These are phyloP conservation scores for Glonium stellatum DNA, from an alignment of 495 filamentous ascomycete genomes.

Conservation along the genomic window DNA sequence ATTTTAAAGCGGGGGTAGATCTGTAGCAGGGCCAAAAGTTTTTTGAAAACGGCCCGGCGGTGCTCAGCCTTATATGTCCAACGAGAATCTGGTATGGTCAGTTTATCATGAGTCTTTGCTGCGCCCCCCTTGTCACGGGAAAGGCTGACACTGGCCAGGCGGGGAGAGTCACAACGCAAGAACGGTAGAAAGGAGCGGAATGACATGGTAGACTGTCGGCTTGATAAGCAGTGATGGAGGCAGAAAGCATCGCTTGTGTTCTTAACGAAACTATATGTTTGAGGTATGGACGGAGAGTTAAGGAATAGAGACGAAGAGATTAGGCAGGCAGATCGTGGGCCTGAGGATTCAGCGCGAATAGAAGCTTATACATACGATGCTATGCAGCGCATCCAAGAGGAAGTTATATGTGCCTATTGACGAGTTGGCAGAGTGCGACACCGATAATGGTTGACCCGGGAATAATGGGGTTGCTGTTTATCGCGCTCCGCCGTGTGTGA, in stretches of 20 bases:
- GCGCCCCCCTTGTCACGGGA: conserved; percentile 1
- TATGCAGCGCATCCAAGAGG: not conserved
- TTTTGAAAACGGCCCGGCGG: not conserved
- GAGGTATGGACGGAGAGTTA: no score
- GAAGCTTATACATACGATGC: conserved; percentile 3
- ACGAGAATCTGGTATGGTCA: not conserved
- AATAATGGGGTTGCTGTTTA: no score
- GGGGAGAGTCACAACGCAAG: not conserved
- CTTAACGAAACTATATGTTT: no score
- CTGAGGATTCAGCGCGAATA: conserved; percentile 1
- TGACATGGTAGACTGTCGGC: not conserved
- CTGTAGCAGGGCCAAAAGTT: not conserved
- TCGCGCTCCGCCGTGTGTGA: no score
- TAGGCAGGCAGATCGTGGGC: not conserved
- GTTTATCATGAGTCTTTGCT: not conserved
- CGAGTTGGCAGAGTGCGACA: not conserved
- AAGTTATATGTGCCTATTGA: not conserved
- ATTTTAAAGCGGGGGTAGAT: not conserved
- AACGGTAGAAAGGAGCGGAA: not conserved
- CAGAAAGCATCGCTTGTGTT: not conserved
- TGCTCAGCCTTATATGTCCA: not conserved
- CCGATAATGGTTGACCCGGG: no score
- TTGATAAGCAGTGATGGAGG: not conserved
- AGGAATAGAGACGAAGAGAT: no score
- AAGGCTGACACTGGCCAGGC: not conserved